Evolutionary conservation across 2,329 filamentous ascomycete species (phyloP), one percentile per base, ranked within the genome.

Genomic region (Pyrenophora teres): DNA sequence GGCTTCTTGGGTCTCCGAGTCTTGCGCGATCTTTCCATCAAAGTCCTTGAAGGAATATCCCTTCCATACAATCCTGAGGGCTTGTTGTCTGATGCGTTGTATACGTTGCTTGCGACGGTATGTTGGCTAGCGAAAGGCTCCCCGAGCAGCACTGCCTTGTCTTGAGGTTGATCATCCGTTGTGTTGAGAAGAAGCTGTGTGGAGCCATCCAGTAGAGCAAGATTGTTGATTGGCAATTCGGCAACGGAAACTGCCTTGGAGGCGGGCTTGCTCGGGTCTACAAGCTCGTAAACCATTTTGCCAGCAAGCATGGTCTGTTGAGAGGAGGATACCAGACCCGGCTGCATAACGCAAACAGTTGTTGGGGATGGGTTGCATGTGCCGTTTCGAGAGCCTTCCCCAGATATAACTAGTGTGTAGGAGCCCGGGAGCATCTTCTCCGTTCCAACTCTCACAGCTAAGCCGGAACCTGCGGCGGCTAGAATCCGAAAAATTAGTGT

Each of bases 131-230:
- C 16, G 8, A 18, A 43, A 12, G 32, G 10, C 40, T 23, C 40
- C 32, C 19, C 5, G 7, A 23, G 13, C 21, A 43, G 25, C 9
- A 8, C 31, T 25, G 30, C 40, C 5, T 15, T 7, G 12, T 43
- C 31, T 16, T 43, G n/a, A n/a, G 40, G 40, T 9, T 43, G 19
- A 12, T 18, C 15, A 6, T 43, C 40, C 7, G 32, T 43, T 43
- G 32, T 43, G 32, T 43, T 43, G 13, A 43, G 30, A 36, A 43
- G 40, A 23, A 43, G 16, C 31, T 43, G 40, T 9, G 15, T 43
- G 10, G 40, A 43, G 30, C 40, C 21, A 33, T 43, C 8, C 32
- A 43, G 30, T 19, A 43, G 31, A 32, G 40, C 13, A 23, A 43
- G 30, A 8, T 36, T 33, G 13, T 25, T 19, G 13, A 13, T n/a